Percentiles rank a stretch among this genome's conserved stretches.
These are phyloP conservation scores for Pseudogymnoascus sp. DNA, from an alignment of 2,329 filamentous ascomycete genomes.

Conservation along the genomic window DNA sequence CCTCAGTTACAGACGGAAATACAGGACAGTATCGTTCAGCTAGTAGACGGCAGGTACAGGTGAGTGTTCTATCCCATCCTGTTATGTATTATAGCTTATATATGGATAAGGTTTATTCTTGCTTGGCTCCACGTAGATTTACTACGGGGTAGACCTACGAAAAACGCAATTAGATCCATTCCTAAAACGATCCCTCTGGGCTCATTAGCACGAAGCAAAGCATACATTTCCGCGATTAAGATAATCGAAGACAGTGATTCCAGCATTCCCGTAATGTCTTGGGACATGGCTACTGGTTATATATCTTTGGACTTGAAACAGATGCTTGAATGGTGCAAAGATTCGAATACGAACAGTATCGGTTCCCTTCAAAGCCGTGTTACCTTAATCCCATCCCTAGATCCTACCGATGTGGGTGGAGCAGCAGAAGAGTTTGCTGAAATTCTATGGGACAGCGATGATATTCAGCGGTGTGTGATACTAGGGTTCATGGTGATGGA, in stretches of 20 bases:
- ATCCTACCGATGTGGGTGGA: not conserved
- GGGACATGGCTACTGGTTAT: not conserved
- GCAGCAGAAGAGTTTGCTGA: not conserved
- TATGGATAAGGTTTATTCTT: no score
- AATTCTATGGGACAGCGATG: not conserved
- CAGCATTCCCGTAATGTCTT: not conserved
- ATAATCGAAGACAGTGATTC: not conserved
- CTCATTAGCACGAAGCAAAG: no score
- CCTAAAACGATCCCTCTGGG: no score
- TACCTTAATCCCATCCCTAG: not conserved
- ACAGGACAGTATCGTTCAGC: no score
- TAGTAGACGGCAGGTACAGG: no score
- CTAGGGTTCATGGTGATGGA: not conserved
- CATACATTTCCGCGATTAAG: no score
- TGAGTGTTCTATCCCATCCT: no score
- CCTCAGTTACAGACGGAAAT: no score
- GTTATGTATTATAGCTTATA: no score
- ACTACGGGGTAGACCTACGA: no score
- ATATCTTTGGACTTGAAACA: not conserved
- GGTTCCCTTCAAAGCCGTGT: not conserved
- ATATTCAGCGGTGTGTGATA: not conserved
- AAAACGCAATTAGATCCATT: no score
- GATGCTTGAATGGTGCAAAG: not conserved
- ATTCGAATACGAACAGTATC: not conserved
- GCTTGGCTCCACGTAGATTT: no score